phyloP scores from a whole-genome alignment of 2,329 filamentous ascomycete species.

The Beauveria sp. region DNA sequence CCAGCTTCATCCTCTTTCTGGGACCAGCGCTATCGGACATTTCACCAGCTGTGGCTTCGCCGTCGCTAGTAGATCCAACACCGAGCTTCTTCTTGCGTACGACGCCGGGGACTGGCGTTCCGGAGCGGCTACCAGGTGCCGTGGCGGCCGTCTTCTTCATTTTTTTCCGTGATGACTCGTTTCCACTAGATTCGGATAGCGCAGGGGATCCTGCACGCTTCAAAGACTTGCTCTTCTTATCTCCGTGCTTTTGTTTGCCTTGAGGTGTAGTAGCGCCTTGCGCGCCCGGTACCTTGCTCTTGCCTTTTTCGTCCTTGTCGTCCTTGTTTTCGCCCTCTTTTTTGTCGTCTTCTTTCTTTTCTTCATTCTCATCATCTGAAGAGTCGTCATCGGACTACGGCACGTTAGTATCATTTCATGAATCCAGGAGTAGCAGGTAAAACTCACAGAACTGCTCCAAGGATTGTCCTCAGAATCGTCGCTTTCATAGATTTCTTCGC shows the following conservation, averaged over 20 bases:
- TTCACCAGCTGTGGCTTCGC: constrained; percentile 62
- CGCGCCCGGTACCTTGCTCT: constrained; percentile 48
- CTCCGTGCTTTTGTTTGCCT: constrained; percentile 37
- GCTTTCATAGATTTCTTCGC: constrained; percentile 77
- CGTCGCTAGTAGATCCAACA: constrained; percentile 61
- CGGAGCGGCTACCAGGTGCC: constrained; percentile 45
- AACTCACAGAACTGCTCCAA: constrained; percentile 31
- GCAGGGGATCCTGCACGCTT: constrained; percentile 85
- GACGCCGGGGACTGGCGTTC: constrained; percentile 42
- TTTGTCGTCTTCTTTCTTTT: constrained; percentile 47
- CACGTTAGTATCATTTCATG: neutral
- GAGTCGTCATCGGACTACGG: constrained; percentile 20
- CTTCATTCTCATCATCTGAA: constrained; percentile 29
- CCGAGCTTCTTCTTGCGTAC: constrained; percentile 35
- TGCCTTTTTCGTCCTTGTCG: constrained; percentile 42
- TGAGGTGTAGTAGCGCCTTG: constrained; percentile 59
- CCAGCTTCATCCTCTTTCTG: constrained; percentile 51
- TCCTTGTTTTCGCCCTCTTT: constrained; percentile 52
- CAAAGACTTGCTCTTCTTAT: constrained; percentile 54
- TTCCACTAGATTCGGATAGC: constrained; percentile 83
- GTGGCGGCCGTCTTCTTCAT: constrained; percentile 55
- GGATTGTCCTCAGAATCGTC: constrained; percentile 45
- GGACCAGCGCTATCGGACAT: constrained; percentile 48
- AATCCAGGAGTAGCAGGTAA: neutral
- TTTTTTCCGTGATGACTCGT: constrained; percentile 76